Conservation (phyloP, 2,329 filamentous ascomycete species). For the Phyllosticta citrichinensis region DNA sequence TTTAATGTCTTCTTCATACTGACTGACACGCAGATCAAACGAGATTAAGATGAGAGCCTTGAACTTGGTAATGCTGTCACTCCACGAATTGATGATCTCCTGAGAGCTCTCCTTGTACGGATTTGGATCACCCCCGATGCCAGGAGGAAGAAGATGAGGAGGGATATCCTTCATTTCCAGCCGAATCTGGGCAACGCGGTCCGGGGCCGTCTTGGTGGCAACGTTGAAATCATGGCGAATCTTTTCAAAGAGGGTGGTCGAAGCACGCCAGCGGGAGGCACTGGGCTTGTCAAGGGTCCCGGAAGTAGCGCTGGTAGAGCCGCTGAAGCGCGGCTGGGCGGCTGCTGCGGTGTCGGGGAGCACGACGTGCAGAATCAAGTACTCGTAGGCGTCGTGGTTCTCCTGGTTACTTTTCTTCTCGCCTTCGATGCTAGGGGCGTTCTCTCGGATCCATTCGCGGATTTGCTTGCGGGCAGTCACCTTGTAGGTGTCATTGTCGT, state of each 20-base stretch:
- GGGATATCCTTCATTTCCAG: conserved; percentile 46
- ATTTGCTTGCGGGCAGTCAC: conserved; percentile 64
- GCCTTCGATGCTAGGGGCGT: conserved; percentile 50
- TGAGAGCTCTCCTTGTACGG: conserved; percentile 60
- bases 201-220: conserved; percentile 58
- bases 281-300: conserved; percentile 56
- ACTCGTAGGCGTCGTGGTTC: conserved; percentile 94
- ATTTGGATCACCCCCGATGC: conserved; percentile 21
- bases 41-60: conserved; percentile 79
- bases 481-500: conserved; percentile 94
- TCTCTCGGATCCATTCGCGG: conserved; percentile 80
- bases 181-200: conserved; percentile 77
- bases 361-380: conserved; percentile 87
- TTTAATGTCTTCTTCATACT: conserved; percentile 95
- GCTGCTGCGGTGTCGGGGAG: conserved; percentile 75
- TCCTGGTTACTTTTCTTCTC: conserved; percentile 59
- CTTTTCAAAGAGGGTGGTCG: conserved; percentile 80
- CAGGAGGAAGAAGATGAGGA: conserved; percentile 35
- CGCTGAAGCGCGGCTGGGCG: conserved; percentile 60
- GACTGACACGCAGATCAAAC: conserved; percentile 80
- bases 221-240: conserved; percentile 83
- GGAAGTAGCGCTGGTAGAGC: conserved; percentile 35
- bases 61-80: conserved; percentile 74
- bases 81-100: conserved; percentile 74
- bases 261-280: conserved; percentile 64